phyloP scores from a whole-genome alignment of 768 basidiomycete genomes.

The Agaricus blazei region DNA sequence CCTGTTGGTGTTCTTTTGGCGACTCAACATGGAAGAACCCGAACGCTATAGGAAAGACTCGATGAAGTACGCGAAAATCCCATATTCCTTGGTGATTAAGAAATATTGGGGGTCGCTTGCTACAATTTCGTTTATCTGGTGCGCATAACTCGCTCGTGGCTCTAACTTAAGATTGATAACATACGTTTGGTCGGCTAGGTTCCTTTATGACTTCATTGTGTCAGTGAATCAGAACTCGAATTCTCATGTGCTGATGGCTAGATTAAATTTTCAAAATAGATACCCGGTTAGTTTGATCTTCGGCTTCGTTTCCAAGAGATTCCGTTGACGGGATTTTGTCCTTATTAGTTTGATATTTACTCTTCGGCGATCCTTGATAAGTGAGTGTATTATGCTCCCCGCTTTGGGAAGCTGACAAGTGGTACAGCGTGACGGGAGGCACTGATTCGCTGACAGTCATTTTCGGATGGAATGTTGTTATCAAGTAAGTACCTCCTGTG shows the following conservation, averaged over 20 bases:
- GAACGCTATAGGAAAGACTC: slow-evolving; percentile 67
- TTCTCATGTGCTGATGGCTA: neutral
- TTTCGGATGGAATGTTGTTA: slow-evolving; percentile 83
- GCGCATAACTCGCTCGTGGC: slow-evolving; percentile 11
- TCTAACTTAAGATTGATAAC: neutral
- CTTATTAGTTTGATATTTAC: slow-evolving; percentile 68
- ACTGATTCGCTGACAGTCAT: slow-evolving; percentile 48
- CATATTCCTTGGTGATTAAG: slow-evolving; percentile 70
- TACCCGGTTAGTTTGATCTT: slow-evolving; percentile 50
- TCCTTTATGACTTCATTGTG: slow-evolving; percentile 79
- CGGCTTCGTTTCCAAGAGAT: neutral
- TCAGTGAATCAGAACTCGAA: slow-evolving; percentile 27
- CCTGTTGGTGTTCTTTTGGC: slow-evolving; percentile 79
- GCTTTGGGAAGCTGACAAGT: neutral
- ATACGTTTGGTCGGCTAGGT: slow-evolving; percentile 29
- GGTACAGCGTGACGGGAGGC: slow-evolving; percentile 52
- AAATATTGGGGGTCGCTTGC: slow-evolving; percentile 72
- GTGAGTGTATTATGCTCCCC: slow-evolving; percentile 27
- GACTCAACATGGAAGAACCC: slow-evolving; percentile 80
- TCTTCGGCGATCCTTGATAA: slow-evolving; percentile 69
- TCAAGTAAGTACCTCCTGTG: slow-evolving; percentile 50
- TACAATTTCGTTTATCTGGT: slow-evolving; percentile 79
- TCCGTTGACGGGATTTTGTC: neutral
- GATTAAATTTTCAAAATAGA: slow-evolving; percentile 23
- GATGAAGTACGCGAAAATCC: slow-evolving; percentile 71